A percentile compares a stretch with the other conserved stretches of the same genome.
Evolutionary conservation across 306 rosid genomes (phyloP).

Genomic region (Dryas octopetala): DNA sequence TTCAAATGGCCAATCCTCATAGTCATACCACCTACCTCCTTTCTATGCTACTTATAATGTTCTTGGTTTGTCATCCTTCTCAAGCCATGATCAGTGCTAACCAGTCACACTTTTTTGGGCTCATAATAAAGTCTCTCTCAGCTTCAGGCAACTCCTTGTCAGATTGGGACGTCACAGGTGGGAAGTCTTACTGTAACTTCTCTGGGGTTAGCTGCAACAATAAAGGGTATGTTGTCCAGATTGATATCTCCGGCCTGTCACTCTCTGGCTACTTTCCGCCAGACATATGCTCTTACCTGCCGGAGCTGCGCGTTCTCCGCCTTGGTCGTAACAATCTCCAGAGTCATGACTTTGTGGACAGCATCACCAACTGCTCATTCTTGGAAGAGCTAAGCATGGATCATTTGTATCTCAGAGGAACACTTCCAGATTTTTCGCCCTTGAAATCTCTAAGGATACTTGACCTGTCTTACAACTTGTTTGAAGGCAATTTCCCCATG

Average conservation of each 20-base stretch:
- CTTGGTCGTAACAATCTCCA: slow-evolving; percentile 47
- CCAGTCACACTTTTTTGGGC: slow-evolving; percentile 50
- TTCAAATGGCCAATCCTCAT: slow-evolving; percentile 32
- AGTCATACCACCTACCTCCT: slow-evolving; percentile 30
- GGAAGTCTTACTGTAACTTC: slow-evolving; percentile 52
- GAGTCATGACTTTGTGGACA: slow-evolving; percentile 43
- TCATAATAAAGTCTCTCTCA: slow-evolving; percentile 46
- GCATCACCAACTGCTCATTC: slow-evolving; percentile 57
- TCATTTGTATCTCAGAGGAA: slow-evolving; percentile 40
- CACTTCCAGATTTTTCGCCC: slow-evolving; percentile 71
- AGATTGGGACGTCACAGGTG: slow-evolving; percentile 46
- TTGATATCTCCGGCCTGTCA: slow-evolving; percentile 55
- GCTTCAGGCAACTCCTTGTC: slow-evolving; percentile 49
- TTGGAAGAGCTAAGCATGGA: slow-evolving; percentile 62
- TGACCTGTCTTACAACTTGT: slow-evolving; percentile 72
- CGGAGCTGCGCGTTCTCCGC: slow-evolving; percentile 50
- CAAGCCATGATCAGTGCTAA: slow-evolving; percentile 18
- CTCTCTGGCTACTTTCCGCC: slow-evolving; percentile 68
- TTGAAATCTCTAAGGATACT: slow-evolving; percentile 56
- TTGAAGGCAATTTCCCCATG: slow-evolving; percentile 68
- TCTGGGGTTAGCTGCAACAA: slow-evolving; percentile 63
- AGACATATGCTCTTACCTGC: slow-evolving; percentile 62
- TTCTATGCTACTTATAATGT: slow-evolving; percentile 23
- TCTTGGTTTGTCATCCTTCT: slow-evolving; percentile 25
- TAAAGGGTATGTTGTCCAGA: slow-evolving; percentile 39